Conservation (phyloP, 2,329 filamentous ascomycete genomes). For the Dactylellina haptotyla region DNA sequence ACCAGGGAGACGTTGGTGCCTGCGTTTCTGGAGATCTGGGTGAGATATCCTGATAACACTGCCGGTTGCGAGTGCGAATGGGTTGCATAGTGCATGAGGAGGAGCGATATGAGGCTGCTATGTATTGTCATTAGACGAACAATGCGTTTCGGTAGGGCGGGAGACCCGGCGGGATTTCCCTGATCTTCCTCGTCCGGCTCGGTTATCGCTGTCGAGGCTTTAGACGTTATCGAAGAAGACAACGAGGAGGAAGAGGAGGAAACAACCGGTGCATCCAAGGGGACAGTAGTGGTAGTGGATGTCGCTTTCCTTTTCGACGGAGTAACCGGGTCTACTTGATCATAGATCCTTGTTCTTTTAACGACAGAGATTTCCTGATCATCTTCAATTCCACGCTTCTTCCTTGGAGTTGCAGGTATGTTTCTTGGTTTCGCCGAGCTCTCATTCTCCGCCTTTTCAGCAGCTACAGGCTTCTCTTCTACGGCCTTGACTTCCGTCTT, state of each 20-base stretch:
- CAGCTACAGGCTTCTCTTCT: conserved; percentile 1
- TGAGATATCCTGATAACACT: conserved; percentile 32
- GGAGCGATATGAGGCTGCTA: conserved; percentile 26
- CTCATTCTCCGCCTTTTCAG: background rate
- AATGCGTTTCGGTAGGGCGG: conserved; percentile 27
- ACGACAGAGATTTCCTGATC: conserved; percentile 6
- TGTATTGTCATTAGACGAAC: conserved; percentile 35
- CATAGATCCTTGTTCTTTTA: conserved; percentile 21
- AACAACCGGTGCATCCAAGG: background rate
- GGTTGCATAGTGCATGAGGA: conserved; percentile 41
- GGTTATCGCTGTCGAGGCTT: conserved; percentile 12
- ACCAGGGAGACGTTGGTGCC: conserved; percentile 36
- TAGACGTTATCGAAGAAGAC: conserved; percentile 13
- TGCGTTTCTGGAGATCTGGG: conserved; percentile 38
- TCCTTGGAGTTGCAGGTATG: conserved; percentile 35
- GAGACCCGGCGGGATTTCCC: background rate
- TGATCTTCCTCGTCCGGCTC: background rate
- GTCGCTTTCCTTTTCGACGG: conserved; percentile 7
- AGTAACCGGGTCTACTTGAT: background rate
- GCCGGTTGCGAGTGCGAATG: conserved; percentile 26
- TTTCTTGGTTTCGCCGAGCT: conserved; percentile 5
- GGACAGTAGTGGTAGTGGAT: background rate
- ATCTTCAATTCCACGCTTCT: conserved; percentile 44
- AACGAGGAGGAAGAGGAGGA: conserved; percentile 1
- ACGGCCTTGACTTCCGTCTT: conserved; percentile 5